Base-by-base conservation (phyloP, 2,329 filamentous ascomycete species). In the Aspergillus quadricinctus region DNA sequence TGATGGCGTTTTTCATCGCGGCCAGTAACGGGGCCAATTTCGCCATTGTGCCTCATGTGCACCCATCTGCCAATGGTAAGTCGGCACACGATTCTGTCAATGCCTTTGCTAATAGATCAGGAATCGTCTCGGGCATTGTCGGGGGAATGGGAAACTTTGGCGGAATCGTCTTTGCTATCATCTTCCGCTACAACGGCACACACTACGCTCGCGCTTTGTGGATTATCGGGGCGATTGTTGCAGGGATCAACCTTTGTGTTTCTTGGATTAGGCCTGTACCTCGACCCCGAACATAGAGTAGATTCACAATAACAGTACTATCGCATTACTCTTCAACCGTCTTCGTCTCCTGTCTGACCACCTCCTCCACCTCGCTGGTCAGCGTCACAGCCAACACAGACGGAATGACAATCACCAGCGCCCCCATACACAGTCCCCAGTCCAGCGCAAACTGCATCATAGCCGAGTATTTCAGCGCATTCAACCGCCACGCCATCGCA, bases 11-110 rank as follows among this genome's bases (percentile, higher is more conserved):
- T 69, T 96, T 96, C 77, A 75, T 92, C 43, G 90, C 95, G 71
- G 90, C 88, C 1, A 87, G 86, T 45, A 96, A 96, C 69, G 92
- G 92, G 0, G 87, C 90, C 40, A 94, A 90, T 75, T 96, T 94
- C 72, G 85, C 90, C 0, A 81, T 96, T 6, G 88, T 96, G 27
- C 91, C 92, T 3, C 92, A 96, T 69, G 87, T 96, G 1, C 88
- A 92, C 72, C 90, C 90, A 1, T 82, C 81, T 58, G 89, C 90
- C 58, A 96, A 96, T 72, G 92, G 90, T 72, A 76, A 67, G 72
- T 6, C 31, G 8, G 17, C 25, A 6, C 17, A 19, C 4, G 17
- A 6, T 35, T 17, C 31, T 17, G 5, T 28, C n/a, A 25, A 7
- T n/a, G 40, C 25, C 2, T 4, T 14, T 19, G 52, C 57, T 57